Base-by-base conservation (phyloP, 164 flowering plant genomes). In the Dillenia turbinata region DNA sequence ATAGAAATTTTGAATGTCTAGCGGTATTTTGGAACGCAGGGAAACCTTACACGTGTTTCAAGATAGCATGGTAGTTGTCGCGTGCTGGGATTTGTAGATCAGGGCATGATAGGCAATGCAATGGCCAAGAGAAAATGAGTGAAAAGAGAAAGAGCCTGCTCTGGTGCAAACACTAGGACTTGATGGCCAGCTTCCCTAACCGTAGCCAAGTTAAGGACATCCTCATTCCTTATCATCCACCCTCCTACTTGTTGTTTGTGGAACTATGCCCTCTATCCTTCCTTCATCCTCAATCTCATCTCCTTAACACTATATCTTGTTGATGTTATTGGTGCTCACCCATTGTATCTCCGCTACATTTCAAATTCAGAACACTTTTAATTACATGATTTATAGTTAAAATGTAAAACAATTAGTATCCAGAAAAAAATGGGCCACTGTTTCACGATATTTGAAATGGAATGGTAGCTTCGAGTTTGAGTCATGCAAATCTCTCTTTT, bases 151-250 rank as follows among this genome's bases (percentile, higher is more conserved):
- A 81, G 83, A 10, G 87, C 67, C 61, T 73, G 79, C 1, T 46
- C 49, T 2, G 84, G 83, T 0, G 75, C 75, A 52, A 77, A 73
- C 45, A 65, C 47, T 4, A 85, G 87, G 54, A 80, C 87, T 57
- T 75, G 76, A 62, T 82, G 86, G 54, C 84, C 86, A 0, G 87
- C 87, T 5, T 83, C 87, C n/a, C 83, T 76, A 17, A 83, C 72
- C 0, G 87, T 83, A 7, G 73, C 87, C 0, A 83, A 62, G 0
- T 72, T 73, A 14, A 83, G 72, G 9, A 78, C 80, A 12, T 79
- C 78, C 17, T 75, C 75, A 19, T 77, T 78, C 3, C 60, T 71
- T 59, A 63, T 75, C 47, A 70, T 67, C 81, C 81, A 80, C 11
- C 87, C 85, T 0, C 63, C 84, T 26, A 78, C 87, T 63, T 83